Evolutionary conservation across 2,329 filamentous ascomycete genomes (phyloP).

Genomic region (Beauveria sp.): DNA sequence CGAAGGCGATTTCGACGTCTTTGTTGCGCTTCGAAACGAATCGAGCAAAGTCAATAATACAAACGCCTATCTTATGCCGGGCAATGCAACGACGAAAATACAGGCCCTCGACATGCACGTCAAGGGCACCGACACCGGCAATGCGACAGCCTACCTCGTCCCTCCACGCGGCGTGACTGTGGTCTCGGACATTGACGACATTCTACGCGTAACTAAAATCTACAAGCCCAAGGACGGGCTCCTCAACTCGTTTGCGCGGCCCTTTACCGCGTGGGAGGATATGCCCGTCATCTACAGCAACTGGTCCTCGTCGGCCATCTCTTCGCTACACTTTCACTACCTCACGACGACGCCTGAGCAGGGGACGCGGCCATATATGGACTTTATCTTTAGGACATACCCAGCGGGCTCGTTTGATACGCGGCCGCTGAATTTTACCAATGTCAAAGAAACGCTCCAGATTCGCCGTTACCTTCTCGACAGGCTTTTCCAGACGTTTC

Average conservation of each 20-base stretch:
- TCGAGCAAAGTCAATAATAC: neutral
- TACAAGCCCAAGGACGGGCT: constrained; percentile 68
- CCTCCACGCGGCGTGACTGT: constrained; percentile 63
- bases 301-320: constrained; percentile 52
- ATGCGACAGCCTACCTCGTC: constrained; percentile 70
- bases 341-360: constrained; percentile 76
- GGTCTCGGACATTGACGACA: constrained; percentile 73
- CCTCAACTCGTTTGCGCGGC: constrained; percentile 66
- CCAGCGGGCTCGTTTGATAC: constrained; percentile 72
- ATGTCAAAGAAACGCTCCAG: constrained; percentile 41
- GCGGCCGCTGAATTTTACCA: constrained; percentile 55
- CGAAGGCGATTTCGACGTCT: constrained; percentile 67
- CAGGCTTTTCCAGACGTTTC: constrained; percentile 69
- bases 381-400: constrained; percentile 72
- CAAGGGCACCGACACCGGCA: constrained; percentile 57
- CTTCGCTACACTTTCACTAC: constrained; percentile 70
- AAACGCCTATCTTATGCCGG: constrained; percentile 45
- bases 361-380: constrained; percentile 70
- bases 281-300: constrained; percentile 75
- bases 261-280: constrained; percentile 66
- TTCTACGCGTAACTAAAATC: constrained; percentile 73
- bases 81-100: constrained; percentile 56
- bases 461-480: constrained; percentile 64
- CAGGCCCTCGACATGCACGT: constrained; percentile 64
- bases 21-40: constrained; percentile 44